A percentile compares a stretch with the other conserved stretches of the same genome.
Conservation (phyloP, 2,329 filamentous ascomycete genomes). For the Aspergillus glaucus region DNA sequence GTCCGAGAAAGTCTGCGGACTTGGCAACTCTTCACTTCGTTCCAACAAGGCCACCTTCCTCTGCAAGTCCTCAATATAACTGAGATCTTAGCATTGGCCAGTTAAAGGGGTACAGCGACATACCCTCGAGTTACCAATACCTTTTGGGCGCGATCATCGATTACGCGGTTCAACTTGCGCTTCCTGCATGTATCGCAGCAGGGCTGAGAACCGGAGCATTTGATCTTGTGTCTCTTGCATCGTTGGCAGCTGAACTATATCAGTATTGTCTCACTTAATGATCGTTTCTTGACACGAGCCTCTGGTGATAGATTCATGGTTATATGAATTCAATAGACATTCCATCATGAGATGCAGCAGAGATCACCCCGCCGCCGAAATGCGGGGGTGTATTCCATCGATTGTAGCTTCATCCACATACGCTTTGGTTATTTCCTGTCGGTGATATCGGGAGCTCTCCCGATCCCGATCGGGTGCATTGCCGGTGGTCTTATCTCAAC, state of each 20-base stretch:
- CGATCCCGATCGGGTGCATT: too few species aligned
- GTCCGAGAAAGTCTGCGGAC: constrained; percentile 10
- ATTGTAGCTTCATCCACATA: too few species aligned
- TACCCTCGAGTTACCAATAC: constrained; percentile 45
- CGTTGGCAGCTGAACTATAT: constrained; percentile 34
- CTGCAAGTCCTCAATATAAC: constrained; percentile 34
- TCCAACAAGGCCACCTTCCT: constrained; percentile 21
- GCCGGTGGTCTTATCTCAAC: too few species aligned
- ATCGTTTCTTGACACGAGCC: constrained; percentile 25
- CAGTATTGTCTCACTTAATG: constrained; percentile 9
- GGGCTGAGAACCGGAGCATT: constrained; percentile 39
- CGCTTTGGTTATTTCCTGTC: too few species aligned
- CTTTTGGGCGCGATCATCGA: constrained; percentile 45
- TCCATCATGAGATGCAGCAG: neutral
- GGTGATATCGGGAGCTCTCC: too few species aligned
- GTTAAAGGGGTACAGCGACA: constrained; percentile 5
- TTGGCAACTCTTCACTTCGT: constrained; percentile 8
- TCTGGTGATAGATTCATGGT: constrained; percentile 8
- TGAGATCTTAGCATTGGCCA: constrained; percentile 9
- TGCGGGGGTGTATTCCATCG: neutral
- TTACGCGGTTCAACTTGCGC: constrained; percentile 37
- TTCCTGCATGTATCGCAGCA: constrained; percentile 43
- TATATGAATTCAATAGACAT: neutral
- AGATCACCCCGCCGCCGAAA: neutral
- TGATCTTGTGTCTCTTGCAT: constrained; percentile 44